These are phyloP conservation scores for Lactarius indigo DNA, from an alignment of 768 basidiomycete species.

Conservation along the genomic window DNA sequence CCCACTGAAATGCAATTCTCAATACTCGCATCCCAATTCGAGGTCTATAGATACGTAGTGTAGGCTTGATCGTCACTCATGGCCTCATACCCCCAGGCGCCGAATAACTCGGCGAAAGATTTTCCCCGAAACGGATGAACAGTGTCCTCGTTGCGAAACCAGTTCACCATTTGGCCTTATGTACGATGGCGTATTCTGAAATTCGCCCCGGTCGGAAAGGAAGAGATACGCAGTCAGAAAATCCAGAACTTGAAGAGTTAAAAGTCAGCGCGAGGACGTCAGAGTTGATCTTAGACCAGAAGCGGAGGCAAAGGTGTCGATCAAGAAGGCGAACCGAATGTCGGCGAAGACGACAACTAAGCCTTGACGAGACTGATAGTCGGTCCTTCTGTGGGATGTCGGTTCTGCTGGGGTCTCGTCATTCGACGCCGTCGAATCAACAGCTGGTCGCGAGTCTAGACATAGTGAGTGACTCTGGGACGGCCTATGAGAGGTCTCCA, in stretches of 20 bases:
- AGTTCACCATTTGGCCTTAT: no score
- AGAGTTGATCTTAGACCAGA: background rate
- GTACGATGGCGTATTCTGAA: no score
- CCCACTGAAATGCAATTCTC: no score
- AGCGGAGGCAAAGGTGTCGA: background rate
- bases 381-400: no score
- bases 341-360: background rate
- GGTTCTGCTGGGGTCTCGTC: no score
- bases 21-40: no score
- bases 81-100: background rate
- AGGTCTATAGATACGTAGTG: background rate
- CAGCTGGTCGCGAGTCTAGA: no score
- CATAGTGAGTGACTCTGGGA: no score
- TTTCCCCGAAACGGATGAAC: background rate
- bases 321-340: background rate
- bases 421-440: no score
- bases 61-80: background rate
- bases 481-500: background rate
- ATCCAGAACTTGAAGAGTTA: no score
- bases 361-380: no score
- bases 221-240: background rate
- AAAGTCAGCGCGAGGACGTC: background rate
- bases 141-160: background rate
- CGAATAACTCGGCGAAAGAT: background rate
- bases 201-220: background rate